phyloP scores from a whole-genome alignment of 2,329 filamentous ascomycete species.

The Mycosphaerella sp. region DNA sequence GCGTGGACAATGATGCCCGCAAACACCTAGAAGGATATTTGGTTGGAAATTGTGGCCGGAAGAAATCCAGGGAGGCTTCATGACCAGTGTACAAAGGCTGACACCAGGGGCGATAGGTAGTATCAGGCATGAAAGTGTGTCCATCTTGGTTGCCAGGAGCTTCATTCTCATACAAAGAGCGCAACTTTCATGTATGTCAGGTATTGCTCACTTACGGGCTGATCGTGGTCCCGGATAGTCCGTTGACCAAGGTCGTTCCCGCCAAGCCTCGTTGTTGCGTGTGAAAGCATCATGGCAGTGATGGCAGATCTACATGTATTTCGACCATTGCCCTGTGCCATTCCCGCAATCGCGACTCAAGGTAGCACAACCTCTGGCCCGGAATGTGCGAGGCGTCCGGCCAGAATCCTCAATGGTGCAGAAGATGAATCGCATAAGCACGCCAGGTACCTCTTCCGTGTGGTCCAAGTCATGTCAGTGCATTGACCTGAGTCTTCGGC shows the following conservation, averaged over 20 bases:
- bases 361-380: too few relatives aligned
- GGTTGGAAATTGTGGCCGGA: conserved; percentile 33
- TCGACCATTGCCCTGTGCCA: too few relatives aligned
- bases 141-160: neutral
- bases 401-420: too few relatives aligned
- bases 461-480: too few relatives aligned
- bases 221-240: neutral
- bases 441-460: too few relatives aligned
- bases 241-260: neutral
- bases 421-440: too few relatives aligned
- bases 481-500: too few relatives aligned
- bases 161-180: neutral
- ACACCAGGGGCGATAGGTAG: neutral
- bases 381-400: too few relatives aligned
- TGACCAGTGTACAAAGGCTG: conserved; percentile 31
- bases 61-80: conserved; percentile 32
- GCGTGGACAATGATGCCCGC: conserved; percentile 38
- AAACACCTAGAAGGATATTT: conserved; percentile 37
- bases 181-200: neutral
- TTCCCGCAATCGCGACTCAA: too few relatives aligned
- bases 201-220: neutral
- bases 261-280: neutral
- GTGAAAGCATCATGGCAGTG: too few relatives aligned
- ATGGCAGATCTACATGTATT: too few relatives aligned
- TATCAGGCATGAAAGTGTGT: neutral